Evolutionary conservation across 2,329 filamentous ascomycete genomes (phyloP).

Genomic region (Talaromyces sp.): DNA sequence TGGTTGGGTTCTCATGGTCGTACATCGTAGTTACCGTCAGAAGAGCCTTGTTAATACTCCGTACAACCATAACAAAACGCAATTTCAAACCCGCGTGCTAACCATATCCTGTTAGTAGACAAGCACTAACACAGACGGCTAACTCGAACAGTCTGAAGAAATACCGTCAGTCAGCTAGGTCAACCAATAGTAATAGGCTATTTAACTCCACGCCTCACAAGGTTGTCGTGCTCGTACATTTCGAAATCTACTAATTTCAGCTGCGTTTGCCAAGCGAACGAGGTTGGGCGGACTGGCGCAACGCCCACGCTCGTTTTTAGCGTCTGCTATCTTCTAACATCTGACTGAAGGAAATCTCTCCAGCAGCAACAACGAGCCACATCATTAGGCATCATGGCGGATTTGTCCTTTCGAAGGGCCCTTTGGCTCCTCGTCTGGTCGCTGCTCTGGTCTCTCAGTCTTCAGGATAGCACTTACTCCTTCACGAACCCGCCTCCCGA

Average conservation of each 20-base stretch:
- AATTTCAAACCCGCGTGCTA: not conserved
- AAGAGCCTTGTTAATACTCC: not conserved
- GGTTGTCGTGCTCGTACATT: not conserved
- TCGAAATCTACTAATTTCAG: not conserved
- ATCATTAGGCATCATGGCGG: not conserved
- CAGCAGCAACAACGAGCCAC: not conserved
- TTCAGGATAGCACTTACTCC: slow-evolving; percentile 1
- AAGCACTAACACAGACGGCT: not conserved
- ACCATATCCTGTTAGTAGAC: not conserved
- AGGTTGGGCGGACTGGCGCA: not conserved
- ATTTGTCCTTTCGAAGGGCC: slow-evolving; percentile 2
- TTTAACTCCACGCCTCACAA: not conserved
- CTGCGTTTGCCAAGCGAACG: slow-evolving; percentile 1
- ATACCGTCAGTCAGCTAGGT: not conserved
- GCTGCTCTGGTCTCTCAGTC: slow-evolving; percentile 16
- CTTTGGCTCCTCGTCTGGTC: slow-evolving; percentile 15
- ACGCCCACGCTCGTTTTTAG: not conserved
- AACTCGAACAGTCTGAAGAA: not conserved
- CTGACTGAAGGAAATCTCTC: not conserved
- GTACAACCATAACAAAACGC: not conserved
- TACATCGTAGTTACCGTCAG: not conserved
- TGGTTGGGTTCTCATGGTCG: not conserved
- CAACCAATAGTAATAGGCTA: not conserved
- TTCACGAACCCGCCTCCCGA: slow-evolving; percentile 14
- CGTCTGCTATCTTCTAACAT: not conserved